Base-by-base conservation (phyloP, 208 protist genomes). In the Leishmania guyanensis region DNA sequence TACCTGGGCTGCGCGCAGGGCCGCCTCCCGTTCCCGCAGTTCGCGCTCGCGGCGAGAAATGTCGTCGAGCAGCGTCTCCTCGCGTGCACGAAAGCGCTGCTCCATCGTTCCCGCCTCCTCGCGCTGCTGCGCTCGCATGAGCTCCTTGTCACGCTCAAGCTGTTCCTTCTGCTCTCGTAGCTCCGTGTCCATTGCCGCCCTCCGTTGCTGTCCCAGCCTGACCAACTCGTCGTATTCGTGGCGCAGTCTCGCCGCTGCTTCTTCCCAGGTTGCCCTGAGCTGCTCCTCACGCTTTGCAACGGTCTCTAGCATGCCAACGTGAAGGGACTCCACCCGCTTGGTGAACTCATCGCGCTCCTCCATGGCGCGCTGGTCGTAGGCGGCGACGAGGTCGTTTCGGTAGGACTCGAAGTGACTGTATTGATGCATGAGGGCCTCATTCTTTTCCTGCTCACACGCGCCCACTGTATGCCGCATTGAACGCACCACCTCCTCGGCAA, bases 21-120 rank as follows among this genome's bases (percentile, higher is more conserved):
- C 80, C 36, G 89, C 78, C 73, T 94, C 91, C 1, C 89, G 80
- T 36, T 92, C 87, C 17, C 80, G 70, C 68, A 94, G 71, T 36
- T 89, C 89, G 33, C 85, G 85, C 75, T 94, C 91, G 58, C 91
- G 86, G 17, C 75, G 84, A 12, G 84, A 82, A 71, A 94, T 90
- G 80, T 90, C 88, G 3, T 65, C 75, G 33, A 94, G 33, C 6
- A 91, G 51, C 50, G 88, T 80, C 46, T 92, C 79, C 80, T 94
- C 91, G 20, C 91, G 83, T 54, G 88, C 86, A 36, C 87, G 87
- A 60, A 82, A 84, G 48, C 81, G 84, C 73, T 79, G 77, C 72
- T 84, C 81, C 17, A 77, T 82, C 16, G 70, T 33, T 17, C 72
- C 85, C 48, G 60, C 78, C 76, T 86, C 86, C 33, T 82, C 85